phyloP scores from a whole-genome alignment of 2,329 filamentous ascomycete genomes.

The Mariannaea elegans region DNA sequence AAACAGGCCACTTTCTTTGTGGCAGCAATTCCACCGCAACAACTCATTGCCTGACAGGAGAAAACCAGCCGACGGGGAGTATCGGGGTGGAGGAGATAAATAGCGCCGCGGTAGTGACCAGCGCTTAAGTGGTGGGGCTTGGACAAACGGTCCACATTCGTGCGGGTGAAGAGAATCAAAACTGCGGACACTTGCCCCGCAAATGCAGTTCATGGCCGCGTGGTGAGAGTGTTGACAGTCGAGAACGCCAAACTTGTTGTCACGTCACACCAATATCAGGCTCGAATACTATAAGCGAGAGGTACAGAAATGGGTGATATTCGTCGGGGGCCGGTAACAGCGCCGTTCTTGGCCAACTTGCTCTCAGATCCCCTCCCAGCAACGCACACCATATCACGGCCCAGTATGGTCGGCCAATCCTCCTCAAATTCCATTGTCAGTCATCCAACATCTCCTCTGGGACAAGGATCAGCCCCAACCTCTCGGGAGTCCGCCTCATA shows the following conservation, averaged over 20 bases:
- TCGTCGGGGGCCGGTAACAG: conserved; percentile 18
- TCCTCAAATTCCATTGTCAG: background rate
- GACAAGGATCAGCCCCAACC: background rate
- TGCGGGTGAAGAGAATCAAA: background rate
- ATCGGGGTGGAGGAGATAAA: conserved; percentile 23
- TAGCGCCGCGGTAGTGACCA: conserved; percentile 8
- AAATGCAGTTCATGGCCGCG: conserved; percentile 4
- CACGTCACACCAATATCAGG: background rate
- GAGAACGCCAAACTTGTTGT: background rate
- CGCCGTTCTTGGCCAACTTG: conserved; percentile 25
- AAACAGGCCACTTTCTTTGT: conserved; percentile 16
- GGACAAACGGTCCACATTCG: background rate
- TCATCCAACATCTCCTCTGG: background rate
- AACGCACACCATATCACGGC: background rate
- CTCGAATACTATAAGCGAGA: background rate
- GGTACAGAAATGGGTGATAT: conserved; percentile 16
- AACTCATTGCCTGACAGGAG: background rate
- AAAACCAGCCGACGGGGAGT: conserved; percentile 20
- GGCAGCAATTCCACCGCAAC: background rate
- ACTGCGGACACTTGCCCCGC: conserved; percentile 1
- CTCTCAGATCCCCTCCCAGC: conserved; percentile 21
- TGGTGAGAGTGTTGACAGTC: background rate
- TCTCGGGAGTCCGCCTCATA: conserved; percentile 20
- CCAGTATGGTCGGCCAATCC: background rate
- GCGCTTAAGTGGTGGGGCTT: background rate